Conservation (phyloP, 495 filamentous ascomycete species). For the Penicillium steckii region DNA sequence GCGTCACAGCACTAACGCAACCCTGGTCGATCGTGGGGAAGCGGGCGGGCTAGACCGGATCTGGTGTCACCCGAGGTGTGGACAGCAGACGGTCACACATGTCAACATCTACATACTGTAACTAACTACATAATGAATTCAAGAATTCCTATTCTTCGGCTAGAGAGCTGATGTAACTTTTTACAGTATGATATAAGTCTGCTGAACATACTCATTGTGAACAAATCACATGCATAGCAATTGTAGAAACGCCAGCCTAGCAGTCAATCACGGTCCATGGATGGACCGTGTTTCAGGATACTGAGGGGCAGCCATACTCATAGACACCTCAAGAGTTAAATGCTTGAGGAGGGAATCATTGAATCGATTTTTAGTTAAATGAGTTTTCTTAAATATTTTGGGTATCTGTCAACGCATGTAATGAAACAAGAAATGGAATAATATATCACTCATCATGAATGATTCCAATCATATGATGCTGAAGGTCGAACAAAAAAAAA, state of each 20-base stretch:
- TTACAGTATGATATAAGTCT: too few relatives aligned
- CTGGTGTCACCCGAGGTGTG: constrained; percentile 1
- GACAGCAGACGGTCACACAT: background rate
- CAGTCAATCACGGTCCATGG: too few relatives aligned
- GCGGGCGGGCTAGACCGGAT: constrained; percentile 20
- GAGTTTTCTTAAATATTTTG: constrained; percentile 1
- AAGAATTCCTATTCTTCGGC: too few relatives aligned
- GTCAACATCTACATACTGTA: background rate
- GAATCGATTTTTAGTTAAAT: background rate
- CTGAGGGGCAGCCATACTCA: too few relatives aligned
- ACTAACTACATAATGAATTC: too few relatives aligned
- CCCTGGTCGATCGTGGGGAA: constrained; percentile 31
- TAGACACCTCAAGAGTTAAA: too few relatives aligned
- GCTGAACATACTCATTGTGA: too few relatives aligned
- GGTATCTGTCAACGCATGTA: constrained; percentile 6
- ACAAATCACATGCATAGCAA: too few relatives aligned
- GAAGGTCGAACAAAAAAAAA: background rate
- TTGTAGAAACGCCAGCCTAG: too few relatives aligned
- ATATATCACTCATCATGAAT: constrained; percentile 1
- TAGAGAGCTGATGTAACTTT: too few relatives aligned
- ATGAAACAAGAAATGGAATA: constrained; percentile 3
- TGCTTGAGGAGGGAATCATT: background rate
- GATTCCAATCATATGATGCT: background rate
- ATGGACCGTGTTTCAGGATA: too few relatives aligned
- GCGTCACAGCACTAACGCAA: constrained; percentile 22